Evolutionary conservation across 2,329 filamentous ascomycete species (phyloP), one percentile per base, ranked within the genome.

Genomic region (Cladosporium colombiae): DNA sequence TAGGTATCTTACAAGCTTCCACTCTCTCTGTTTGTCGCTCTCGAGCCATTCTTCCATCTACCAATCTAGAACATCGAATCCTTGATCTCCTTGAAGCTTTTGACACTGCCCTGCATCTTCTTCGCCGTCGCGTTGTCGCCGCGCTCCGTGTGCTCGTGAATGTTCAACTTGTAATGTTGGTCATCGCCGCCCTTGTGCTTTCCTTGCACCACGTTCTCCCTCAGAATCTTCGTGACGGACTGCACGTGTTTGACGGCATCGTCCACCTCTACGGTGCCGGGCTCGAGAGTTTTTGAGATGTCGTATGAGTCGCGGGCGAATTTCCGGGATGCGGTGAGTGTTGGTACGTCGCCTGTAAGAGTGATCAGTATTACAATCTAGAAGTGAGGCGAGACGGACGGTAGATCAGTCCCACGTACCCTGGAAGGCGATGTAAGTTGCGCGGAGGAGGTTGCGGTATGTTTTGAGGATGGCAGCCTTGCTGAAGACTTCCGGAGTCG

Each of bases 121-220:
- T 93, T 96, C 73, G 97, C 87, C 37, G 89, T 91, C 72, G 97
- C 93, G 75, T 99, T 99, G 79, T 98, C 91, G 63, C 95, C 93
- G 70, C 92, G 85, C 78, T 99, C 94, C 33, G 90, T 99, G 70
- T 96, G 82, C 68, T 96, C 86, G 77, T 98, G 95, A 79, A 99
- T 97, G 61, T 89, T 86, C 65, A 98, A 81, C 76, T 90, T 97
- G 71, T 70, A 72, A 44, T 74, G 69, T n/a, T 55, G 27, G 5
- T 64, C 67, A 52, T 55, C 35, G 18, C 68, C 70, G 14, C 68
- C 70, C 65, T 56, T 64, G 46, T 69, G 60, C 64, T 65, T 72
- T 7, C 94, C 95, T 77, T 99, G 95, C 3, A 99, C 93, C 3
- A 99, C 83, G 73, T 98, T 98, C 75, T 91, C 84, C 70, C 87